Conservation (phyloP, 2,329 filamentous ascomycete species). For the Tolypocladium inflatum region DNA sequence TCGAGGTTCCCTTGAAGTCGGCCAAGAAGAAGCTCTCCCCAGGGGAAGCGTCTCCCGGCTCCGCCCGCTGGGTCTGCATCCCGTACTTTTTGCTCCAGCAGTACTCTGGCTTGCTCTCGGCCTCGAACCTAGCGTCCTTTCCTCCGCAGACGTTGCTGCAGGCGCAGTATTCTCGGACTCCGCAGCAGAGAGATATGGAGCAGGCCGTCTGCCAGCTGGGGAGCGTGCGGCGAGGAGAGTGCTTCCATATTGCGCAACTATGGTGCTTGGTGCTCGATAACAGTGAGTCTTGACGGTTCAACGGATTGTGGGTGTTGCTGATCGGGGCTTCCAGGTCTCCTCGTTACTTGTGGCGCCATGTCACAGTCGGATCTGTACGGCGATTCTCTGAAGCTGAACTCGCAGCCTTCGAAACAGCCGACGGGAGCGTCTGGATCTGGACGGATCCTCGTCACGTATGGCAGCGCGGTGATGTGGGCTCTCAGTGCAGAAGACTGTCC, state of each 20-base stretch:
- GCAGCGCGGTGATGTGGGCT: conserved; percentile 26
- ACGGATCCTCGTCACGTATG: conserved; percentile 24
- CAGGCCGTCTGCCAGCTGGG: conserved; percentile 34
- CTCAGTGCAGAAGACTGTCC: conserved; percentile 27
- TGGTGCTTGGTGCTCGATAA: conserved; percentile 37
- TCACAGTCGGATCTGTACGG: conserved; percentile 20
- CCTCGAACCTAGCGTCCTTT: conserved; percentile 22
- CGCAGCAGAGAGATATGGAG: conserved; percentile 31
- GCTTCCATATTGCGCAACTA: conserved; percentile 38
- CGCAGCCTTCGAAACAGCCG: conserved; percentile 16
- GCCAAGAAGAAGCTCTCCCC: conserved; percentile 8
- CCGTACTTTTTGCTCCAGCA: conserved; percentile 37
- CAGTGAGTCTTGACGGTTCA: conserved; percentile 18
- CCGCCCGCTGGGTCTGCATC: conserved; percentile 31
- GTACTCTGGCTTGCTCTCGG: conserved; percentile 27
- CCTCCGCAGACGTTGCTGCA: conserved; percentile 35
- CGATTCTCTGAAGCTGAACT: conserved; percentile 18
- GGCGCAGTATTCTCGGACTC: conserved; percentile 28
- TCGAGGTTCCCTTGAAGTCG: conserved; percentile 24
- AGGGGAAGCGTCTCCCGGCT: conserved; percentile 4
- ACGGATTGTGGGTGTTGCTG: not conserved
- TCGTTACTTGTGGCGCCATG: conserved; percentile 33
- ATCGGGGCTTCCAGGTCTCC: conserved; percentile 15
- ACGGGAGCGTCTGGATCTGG: conserved; percentile 6
- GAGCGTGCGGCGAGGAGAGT: conserved; percentile 23